A percentile compares a stretch with the other conserved stretches of the same genome.
Evolutionary conservation across 73 alveolate species (phyloP).

Genomic region (Paramecium sonneborni): DNA sequence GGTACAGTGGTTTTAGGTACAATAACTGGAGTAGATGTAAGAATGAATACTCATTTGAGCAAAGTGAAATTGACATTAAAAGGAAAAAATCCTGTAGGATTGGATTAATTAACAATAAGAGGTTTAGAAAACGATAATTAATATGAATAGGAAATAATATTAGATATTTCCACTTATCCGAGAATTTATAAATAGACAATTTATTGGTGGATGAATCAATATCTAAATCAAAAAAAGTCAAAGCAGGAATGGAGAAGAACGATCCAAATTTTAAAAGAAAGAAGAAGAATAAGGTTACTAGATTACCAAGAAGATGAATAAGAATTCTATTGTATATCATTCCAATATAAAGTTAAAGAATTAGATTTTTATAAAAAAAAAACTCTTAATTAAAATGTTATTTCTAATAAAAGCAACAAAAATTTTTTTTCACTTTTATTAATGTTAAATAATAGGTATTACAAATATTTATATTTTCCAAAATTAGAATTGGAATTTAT

Average conservation of each 20-base stretch:
- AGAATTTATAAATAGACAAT: constrained; percentile 64
- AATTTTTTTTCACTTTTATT: too few species aligned
- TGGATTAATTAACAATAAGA: constrained; percentile 98
- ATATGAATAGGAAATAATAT: constrained; percentile 82
- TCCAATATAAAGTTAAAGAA: not conserved
- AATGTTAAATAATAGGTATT: too few species aligned
- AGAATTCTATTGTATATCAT: not conserved
- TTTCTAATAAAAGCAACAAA: too few species aligned
- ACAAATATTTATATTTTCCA: too few species aligned
- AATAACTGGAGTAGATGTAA: constrained; percentile 96
- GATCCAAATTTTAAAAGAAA: constrained; percentile 57
- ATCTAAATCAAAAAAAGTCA: constrained; percentile 48
- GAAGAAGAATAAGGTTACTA: constrained; percentile 54
- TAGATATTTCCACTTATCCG: constrained; percentile 94
- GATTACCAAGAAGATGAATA: constrained; percentile 48
- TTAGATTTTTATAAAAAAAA: too few species aligned
- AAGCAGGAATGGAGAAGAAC: constrained; percentile 53
- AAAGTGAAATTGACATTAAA: constrained; percentile 95
- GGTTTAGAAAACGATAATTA: constrained; percentile 67
- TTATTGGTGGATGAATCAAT: constrained; percentile 65
- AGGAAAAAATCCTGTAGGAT: constrained; percentile 94
- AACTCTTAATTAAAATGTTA: too few species aligned
- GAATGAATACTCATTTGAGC: constrained; percentile 96
- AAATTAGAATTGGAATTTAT: too few species aligned
- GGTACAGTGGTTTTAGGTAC: constrained; percentile 98